Percentiles rank a stretch among this genome's conserved stretches.
These are phyloP conservation scores for Tricholoma furcatifolium DNA, from an alignment of 768 basidiomycete genomes.

Conservation along the genomic window DNA sequence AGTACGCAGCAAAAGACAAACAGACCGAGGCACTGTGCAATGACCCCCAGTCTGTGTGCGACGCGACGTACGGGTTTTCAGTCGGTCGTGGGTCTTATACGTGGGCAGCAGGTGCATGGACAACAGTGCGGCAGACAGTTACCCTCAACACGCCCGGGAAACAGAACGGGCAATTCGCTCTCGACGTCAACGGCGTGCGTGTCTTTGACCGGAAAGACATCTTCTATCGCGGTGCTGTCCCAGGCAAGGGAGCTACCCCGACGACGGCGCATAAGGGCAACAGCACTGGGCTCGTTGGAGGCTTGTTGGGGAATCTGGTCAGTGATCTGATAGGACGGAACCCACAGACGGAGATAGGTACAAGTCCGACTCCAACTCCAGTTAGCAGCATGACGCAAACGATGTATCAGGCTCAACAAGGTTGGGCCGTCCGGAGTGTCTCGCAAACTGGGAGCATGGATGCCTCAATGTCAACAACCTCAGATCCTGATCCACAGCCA, in stretches of 20 bases:
- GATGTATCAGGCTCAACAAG: conserved; percentile 7
- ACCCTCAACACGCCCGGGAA: conserved; percentile 71
- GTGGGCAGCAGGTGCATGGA: conserved; percentile 67
- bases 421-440: conserved; percentile 6
- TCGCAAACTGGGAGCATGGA: background rate
- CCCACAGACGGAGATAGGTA: background rate
- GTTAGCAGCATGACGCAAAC: background rate
- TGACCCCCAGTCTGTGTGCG: conserved; percentile 61
- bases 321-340: conserved; percentile 6
- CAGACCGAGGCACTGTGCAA: conserved; percentile 61
- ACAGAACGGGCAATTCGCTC: conserved; percentile 62
- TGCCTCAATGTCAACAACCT: background rate
- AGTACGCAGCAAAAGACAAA: conserved; percentile 78
- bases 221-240: conserved; percentile 52
- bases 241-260: conserved; percentile 1
- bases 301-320: conserved; percentile 10
- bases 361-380: background rate
- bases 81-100: conserved; percentile 71
- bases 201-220: conserved; percentile 56
- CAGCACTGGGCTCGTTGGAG: conserved; percentile 5
- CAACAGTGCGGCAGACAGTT: conserved; percentile 67
- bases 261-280: background rate
- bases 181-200: conserved; percentile 61
- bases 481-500: background rate
- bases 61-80: conserved; percentile 67